Evolutionary conservation across 2,329 filamentous ascomycete species (phyloP).

Genomic region (Paraphaeosphaeria sporulosa): DNA sequence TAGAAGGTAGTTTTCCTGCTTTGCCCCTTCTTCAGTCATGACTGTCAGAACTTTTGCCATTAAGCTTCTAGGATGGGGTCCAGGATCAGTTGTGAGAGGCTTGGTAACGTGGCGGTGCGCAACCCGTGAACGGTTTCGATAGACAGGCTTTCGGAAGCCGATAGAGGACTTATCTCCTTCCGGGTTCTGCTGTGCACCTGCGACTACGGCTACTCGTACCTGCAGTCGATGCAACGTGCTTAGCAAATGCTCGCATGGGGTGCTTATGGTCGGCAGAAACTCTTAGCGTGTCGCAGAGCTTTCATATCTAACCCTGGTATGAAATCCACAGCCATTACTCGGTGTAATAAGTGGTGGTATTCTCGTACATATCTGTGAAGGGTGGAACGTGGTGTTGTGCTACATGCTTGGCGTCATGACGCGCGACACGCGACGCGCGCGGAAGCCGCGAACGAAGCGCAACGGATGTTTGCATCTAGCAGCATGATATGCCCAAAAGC

Average conservation of each 20-base stretch:
- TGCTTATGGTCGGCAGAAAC: neutral
- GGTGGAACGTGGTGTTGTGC: neutral
- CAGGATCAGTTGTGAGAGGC: neutral
- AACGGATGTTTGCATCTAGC: neutral
- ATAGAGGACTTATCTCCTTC: too few species aligned
- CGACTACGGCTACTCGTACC: neutral
- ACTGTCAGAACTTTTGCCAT: neutral
- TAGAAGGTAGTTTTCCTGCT: neutral
- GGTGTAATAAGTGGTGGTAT: neutral
- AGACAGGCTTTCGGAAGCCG: too few species aligned
- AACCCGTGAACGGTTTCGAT: too few species aligned
- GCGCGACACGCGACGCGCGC: neutral
- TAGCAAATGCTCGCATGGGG: neutral
- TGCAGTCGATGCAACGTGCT: neutral
- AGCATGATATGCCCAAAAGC: neutral
- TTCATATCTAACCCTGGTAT: neutral
- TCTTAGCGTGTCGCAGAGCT: neutral
- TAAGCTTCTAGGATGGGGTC: neutral
- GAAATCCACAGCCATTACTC: neutral
- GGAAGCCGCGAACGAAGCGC: neutral
- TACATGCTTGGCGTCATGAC: neutral
- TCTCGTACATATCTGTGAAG: neutral
- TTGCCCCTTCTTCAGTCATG: neutral
- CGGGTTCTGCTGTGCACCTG: neutral
- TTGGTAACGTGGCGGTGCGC: too few species aligned